Evolutionary conservation across 75 land plant species (phyloP), one percentile per base, ranked within the genome.

Genomic region (Larix kaempferi): DNA sequence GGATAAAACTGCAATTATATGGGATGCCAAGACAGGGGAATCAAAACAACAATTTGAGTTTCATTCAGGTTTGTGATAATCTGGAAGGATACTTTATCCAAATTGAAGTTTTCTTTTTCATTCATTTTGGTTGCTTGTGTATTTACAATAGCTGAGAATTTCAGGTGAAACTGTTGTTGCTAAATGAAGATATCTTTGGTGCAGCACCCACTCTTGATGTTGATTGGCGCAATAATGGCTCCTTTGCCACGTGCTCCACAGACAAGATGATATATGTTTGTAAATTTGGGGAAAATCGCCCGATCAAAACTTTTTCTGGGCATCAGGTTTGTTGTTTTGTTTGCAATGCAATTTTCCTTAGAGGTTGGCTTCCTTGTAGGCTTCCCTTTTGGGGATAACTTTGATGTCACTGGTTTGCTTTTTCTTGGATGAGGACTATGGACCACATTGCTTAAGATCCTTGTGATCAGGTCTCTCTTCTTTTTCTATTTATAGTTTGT

Each of bases 131-230:
- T 39, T 80, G 14, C 65, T 16, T 15, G 37, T 12, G 16, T 60
- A 12, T 54, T 59, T 16, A 7, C n/a, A 37, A 76, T 56, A 26
- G 62, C 7, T 16, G 59, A 76, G 27, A 59, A 15, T 22, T 77
- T 7, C 25, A 13, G 26, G 33, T 35, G 16, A 7, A 67, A 7
- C 6, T 39, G 6, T 56, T 41, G 73, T 49, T 60, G 39, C 76
- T 60, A 49, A 25, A 33, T 35, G 22, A 59, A 19, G 58, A 16
- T 25, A n/a, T 25, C 25, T 25, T 49, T 61, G 59, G 21, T 62
- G 54, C 87, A 96, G 99, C 95, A 65, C 95, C 99, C 74, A 91
- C 95, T 59, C 89, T 97, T 74, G 99, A 97, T 88, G 99, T 97
- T 71, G 99, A 97, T 83, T 97, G 99, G 99, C 84, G 95, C 57